A percentile compares a stretch with the other conserved stretches of the same genome.
Conservation (phyloP, 2,329 filamentous ascomycete genomes). For the Fusarium succisae region DNA sequence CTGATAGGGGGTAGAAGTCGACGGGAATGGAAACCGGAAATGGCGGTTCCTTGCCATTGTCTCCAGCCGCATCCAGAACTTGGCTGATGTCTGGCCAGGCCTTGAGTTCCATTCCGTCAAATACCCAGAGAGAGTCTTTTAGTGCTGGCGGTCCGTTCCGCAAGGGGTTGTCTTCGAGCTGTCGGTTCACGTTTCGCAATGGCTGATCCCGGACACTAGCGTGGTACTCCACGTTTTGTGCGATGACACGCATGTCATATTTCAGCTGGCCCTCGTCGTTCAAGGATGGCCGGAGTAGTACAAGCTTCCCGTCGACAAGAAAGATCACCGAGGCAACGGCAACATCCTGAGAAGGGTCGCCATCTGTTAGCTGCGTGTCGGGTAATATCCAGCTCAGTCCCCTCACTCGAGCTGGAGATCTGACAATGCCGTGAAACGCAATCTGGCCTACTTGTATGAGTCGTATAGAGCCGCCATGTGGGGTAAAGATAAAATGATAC, state of each 20-base stretch:
- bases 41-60: constrained; percentile 75
- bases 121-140: constrained; percentile 91
- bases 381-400: constrained; percentile 96
- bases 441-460: constrained; percentile 97
- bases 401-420: constrained; percentile 90
- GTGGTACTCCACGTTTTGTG: constrained; percentile 96
- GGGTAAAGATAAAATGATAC: constrained; percentile 91
- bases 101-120: constrained; percentile 86
- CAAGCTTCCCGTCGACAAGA: constrained; percentile 96
- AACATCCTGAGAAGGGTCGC: constrained; percentile 95
- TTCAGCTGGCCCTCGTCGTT: constrained; percentile 87
- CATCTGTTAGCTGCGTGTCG: constrained; percentile 86
- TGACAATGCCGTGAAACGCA: constrained; percentile 93
- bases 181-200: constrained; percentile 46
- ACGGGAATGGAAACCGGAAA: constrained; percentile 79
- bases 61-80: constrained; percentile 75
- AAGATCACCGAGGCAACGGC: constrained; percentile 93
- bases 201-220: constrained; percentile 89
- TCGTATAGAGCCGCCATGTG: constrained; percentile 72
- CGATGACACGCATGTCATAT: constrained; percentile 97
- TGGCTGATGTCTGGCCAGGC: constrained; percentile 91
- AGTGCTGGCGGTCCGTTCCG: constrained; percentile 60
- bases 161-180: constrained; percentile 37
- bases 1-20: constrained; percentile 95
- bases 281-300: constrained; percentile 86